These are phyloP conservation scores for Exsudoporus frostii DNA, from an alignment of 768 basidiomycete genomes.

Conservation along the genomic window DNA sequence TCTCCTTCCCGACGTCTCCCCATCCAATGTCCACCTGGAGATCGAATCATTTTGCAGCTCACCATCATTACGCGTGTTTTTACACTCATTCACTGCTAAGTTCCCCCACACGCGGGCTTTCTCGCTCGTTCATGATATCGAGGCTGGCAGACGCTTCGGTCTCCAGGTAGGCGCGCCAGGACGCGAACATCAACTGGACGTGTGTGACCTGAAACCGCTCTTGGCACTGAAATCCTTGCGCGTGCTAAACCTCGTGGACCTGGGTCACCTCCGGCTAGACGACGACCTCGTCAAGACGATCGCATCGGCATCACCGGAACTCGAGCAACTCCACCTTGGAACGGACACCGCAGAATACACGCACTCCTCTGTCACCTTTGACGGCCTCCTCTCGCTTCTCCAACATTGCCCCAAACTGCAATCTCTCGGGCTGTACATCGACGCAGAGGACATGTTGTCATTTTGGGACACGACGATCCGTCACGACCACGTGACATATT, in stretches of 20 bases:
- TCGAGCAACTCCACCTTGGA: slow-evolving; percentile 16
- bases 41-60: slow-evolving; percentile 24
- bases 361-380: slow-evolving; percentile 12
- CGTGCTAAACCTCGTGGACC: slow-evolving; percentile 9
- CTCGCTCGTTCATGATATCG: slow-evolving; percentile 22
- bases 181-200: slow-evolving; percentile 15
- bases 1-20: slow-evolving; percentile 15
- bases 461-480: slow-evolving; percentile 12
- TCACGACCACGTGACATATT: slow-evolving; percentile 9
- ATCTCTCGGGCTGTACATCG: slow-evolving; percentile 6
- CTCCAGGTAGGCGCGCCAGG: slow-evolving; percentile 12
- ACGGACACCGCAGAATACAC: not conserved
- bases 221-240: slow-evolving; percentile 11
- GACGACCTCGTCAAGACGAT: slow-evolving; percentile 19
- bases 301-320: slow-evolving; percentile 12
- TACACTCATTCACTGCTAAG: slow-evolving; percentile 4
- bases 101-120: slow-evolving; percentile 13
- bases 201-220: slow-evolving; percentile 14
- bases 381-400: slow-evolving; percentile 20
- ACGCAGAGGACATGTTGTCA: slow-evolving; percentile 14
- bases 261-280: slow-evolving; percentile 15
- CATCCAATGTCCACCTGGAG: slow-evolving; percentile 12
- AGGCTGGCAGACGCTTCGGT: slow-evolving; percentile 20
- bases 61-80: slow-evolving; percentile 11
- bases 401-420: slow-evolving; percentile 17